Percentiles rank a stretch among this genome's conserved stretches.
Conservation (phyloP, 2,329 filamentous ascomycete species). For the Geoglossum cookeanum region DNA sequence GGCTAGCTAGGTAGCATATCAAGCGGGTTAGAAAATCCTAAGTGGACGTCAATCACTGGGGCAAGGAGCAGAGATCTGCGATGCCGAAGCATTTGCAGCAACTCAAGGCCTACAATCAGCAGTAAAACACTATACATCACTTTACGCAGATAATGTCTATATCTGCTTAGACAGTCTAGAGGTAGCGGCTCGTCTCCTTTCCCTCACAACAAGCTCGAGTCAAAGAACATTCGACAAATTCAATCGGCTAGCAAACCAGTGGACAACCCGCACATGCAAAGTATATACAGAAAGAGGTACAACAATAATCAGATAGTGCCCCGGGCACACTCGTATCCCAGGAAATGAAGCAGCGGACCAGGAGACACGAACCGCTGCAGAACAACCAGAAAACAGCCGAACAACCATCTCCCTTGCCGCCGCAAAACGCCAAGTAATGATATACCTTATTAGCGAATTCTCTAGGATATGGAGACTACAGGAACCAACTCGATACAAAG, state of each 20-base stretch:
- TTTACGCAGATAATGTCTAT: background rate
- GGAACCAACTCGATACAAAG: background rate
- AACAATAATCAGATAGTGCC: too few relatives aligned
- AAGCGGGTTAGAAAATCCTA: background rate
- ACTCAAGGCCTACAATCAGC: background rate
- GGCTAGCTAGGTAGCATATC: background rate
- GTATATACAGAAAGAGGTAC: too few relatives aligned
- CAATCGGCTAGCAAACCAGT: background rate
- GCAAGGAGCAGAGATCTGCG: background rate
- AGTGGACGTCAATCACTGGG: background rate
- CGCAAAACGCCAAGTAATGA: background rate
- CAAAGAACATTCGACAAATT: too few relatives aligned
- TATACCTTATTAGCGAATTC: background rate
- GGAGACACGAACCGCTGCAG: too few relatives aligned
- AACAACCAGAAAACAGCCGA: too few relatives aligned
- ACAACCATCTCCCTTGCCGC: background rate
- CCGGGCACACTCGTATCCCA: too few relatives aligned
- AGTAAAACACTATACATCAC: background rate
- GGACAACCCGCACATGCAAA: too few relatives aligned
- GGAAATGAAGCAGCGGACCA: too few relatives aligned
- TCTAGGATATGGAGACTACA: background rate
- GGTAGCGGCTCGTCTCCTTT: background rate
- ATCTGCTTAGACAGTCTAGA: background rate
- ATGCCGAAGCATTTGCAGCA: background rate
- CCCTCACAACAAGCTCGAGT: too few relatives aligned